Conservation (phyloP, 139 green algal genomes). For the Coelastrella sp. region DNA sequence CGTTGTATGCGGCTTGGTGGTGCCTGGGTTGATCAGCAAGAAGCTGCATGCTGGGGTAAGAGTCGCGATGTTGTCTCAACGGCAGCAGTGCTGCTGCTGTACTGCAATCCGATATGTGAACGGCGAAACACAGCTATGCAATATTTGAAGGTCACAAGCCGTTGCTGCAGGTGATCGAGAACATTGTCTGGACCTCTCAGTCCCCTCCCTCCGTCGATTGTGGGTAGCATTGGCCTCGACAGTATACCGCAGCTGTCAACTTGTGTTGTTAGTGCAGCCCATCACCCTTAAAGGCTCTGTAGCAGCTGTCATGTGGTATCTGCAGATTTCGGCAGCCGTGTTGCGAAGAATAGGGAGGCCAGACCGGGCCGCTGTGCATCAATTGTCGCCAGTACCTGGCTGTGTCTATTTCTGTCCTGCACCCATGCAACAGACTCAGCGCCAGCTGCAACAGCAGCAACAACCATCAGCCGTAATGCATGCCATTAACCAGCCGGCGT, state of each 20-base stretch:
- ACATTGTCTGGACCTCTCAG: constrained; percentile 21
- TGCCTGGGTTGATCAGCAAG: background rate
- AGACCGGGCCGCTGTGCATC: no score
- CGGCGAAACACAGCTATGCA: background rate
- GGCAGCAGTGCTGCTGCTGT: background rate
- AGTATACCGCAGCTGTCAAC: no score
- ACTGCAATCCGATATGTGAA: background rate
- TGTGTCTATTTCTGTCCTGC: no score
- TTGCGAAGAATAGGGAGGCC: no score
- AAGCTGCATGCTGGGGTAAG: constrained; percentile 27
- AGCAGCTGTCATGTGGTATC: no score
- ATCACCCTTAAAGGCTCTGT: no score
- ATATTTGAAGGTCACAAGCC: background rate
- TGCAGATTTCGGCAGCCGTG: no score
- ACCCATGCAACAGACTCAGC: no score
- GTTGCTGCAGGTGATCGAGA: constrained; percentile 25
- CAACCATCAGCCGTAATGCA: background rate
- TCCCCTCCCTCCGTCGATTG: constrained; percentile 34
- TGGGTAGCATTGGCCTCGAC: background rate
- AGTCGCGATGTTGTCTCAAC: background rate
- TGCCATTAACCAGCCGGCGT: background rate
- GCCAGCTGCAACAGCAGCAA: background rate
- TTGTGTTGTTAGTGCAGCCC: no score
- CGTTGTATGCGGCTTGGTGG: background rate
- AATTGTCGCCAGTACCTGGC: no score